These are phyloP conservation scores for Sporothrix dimorphospora DNA, from an alignment of 2,329 filamentous ascomycete genomes.

Conservation along the genomic window DNA sequence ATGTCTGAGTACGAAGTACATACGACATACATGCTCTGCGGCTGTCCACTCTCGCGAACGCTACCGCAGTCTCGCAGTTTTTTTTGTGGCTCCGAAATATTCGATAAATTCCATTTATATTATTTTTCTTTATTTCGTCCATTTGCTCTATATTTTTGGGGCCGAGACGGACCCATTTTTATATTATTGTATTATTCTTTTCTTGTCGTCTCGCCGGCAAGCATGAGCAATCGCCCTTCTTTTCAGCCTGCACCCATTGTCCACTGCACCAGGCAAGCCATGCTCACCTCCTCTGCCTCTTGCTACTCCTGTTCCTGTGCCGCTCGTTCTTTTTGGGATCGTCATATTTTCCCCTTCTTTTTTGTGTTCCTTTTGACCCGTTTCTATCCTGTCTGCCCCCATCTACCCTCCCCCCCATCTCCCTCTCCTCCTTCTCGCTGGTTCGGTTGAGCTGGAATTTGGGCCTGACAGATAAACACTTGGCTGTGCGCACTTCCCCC, in stretches of 20 bases:
- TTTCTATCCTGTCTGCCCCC: too few relatives aligned
- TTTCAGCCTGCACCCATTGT: neutral
- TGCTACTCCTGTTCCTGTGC: neutral
- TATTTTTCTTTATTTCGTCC: neutral
- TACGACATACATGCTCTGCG: neutral
- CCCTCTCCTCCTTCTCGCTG: neutral
- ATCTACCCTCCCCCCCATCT: neutral
- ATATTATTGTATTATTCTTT: neutral
- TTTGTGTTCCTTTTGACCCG: neutral
- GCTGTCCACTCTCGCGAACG: neutral
- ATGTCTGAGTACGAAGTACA: neutral
- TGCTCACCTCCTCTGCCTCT: neutral
- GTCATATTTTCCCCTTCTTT: neutral
- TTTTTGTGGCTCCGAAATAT: neutral
- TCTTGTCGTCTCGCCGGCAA: neutral
- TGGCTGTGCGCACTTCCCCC: neutral
- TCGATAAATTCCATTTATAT: slow-evolving; percentile 1
- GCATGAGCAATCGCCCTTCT: neutral
- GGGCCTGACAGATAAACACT: slow-evolving; percentile 15
- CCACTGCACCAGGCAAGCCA: neutral
- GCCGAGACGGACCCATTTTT: slow-evolving; percentile 6
- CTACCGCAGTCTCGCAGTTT: neutral
- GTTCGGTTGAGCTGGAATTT: neutral
- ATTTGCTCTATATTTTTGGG: neutral
- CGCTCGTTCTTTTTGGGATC: neutral